A percentile compares a stretch with the other conserved stretches of the same genome.
phyloP scores from a whole-genome alignment of 164 flowering plant species.

The Berberis vulgaris region DNA sequence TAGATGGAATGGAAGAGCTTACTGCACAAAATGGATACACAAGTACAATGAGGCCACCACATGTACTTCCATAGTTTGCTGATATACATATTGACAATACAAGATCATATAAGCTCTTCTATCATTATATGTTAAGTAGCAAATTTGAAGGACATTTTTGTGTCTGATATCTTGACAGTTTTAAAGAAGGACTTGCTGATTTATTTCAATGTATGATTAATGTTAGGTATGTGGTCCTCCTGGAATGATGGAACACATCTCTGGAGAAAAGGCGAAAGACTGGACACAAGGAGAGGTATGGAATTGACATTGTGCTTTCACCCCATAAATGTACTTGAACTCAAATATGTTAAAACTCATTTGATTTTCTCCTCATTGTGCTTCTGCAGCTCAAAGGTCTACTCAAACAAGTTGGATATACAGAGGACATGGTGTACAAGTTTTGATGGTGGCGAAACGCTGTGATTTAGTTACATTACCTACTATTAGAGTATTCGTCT shows the following conservation, averaged over 20 bases:
- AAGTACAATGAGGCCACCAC: too few species aligned
- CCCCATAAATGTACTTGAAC: background rate
- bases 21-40: too few species aligned
- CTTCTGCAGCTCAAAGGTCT: conserved; percentile 59
- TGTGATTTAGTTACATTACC: background rate
- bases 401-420: conserved; percentile 82
- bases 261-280: conserved; percentile 85
- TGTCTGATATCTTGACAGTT: background rate
- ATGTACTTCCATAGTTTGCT: too few species aligned
- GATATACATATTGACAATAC: too few species aligned
- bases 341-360: background rate
- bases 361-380: background rate
- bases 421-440: conserved; percentile 89
- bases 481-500: too few species aligned
- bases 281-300: conserved; percentile 82
- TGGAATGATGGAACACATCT: conserved; percentile 88
- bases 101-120: too few species aligned
- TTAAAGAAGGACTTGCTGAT: too few species aligned
- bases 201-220: too few species aligned
- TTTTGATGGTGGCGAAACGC: conserved; percentile 33
- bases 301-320: background rate
- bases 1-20: too few species aligned
- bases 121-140: too few species aligned
- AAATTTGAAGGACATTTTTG: background rate
- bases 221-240: conserved; percentile 95